These are phyloP conservation scores for Rubia yunnanensis DNA, from an alignment of 257 asterid genomes.

Conservation along the genomic window DNA sequence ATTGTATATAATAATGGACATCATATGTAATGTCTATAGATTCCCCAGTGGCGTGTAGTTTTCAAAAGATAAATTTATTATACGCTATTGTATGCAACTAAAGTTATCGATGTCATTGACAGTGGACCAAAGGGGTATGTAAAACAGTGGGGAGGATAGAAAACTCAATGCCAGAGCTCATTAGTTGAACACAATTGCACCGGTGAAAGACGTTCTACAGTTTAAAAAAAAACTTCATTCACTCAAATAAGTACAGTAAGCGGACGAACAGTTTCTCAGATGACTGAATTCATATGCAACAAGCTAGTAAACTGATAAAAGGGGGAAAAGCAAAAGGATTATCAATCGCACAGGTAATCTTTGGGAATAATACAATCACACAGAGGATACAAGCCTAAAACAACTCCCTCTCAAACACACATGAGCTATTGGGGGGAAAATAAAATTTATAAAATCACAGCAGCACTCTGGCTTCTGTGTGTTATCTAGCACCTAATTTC, in stretches of 20 bases:
- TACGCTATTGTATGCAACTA: too few relatives aligned
- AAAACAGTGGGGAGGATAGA: too few relatives aligned
- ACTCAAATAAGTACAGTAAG: background rate
- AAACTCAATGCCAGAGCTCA: background rate
- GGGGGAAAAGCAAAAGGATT: background rate
- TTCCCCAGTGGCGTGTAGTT: too few relatives aligned
- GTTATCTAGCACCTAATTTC: conserved; percentile 76
- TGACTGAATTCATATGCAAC: conserved; percentile 1
- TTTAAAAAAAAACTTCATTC: background rate
- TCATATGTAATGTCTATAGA: too few relatives aligned
- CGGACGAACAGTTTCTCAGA: background rate
- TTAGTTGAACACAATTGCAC: background rate
- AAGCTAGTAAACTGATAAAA: background rate
- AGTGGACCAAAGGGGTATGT: too few relatives aligned
- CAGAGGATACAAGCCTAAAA: background rate
- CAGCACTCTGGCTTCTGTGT: conserved; percentile 8
- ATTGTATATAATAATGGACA: too few relatives aligned
- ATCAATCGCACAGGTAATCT: background rate
- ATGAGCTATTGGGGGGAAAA: background rate
- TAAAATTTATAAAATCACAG: background rate
- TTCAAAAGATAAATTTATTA: too few relatives aligned
- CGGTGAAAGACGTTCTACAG: background rate
- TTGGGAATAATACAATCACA: background rate
- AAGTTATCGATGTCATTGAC: too few relatives aligned
- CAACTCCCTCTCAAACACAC: background rate